Percentiles rank a stretch among this genome's conserved stretches.
Evolutionary conservation across 345 rosid genomes (phyloP).

Genomic region (Hibiscus tridactylites): DNA sequence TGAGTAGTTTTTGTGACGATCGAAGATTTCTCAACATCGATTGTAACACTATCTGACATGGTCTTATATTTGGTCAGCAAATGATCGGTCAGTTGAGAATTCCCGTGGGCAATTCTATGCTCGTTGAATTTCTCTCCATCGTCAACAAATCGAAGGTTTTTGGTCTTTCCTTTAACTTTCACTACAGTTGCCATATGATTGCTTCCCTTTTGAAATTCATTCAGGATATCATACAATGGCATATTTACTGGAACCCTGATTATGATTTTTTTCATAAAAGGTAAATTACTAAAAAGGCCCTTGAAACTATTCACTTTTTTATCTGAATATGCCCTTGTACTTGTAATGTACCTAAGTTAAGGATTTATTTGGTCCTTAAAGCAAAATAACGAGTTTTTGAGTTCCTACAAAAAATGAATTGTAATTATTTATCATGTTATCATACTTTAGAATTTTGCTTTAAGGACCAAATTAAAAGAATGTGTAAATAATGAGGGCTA

Average conservation of each 20-base stretch:
- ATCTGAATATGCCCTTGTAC: no score
- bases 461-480: no score
- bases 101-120: conserved; percentile 16
- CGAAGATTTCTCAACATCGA: conserved; percentile 40
- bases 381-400: no score
- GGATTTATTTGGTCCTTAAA: no score
- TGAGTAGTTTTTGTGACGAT: conserved; percentile 21
- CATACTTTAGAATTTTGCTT: no score
- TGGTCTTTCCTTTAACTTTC: conserved; percentile 37
- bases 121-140: conserved; percentile 27
- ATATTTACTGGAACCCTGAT: conserved; percentile 71
- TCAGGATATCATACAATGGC: conserved; percentile 81
- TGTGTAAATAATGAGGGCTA: no score
- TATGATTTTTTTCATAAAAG: background rate
- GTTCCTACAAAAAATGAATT: no score
- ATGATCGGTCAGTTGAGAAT: conserved; percentile 32
- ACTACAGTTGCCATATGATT: conserved; percentile 90
- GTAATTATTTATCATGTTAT: no score
- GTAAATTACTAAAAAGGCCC: background rate
- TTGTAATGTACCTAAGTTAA: no score
- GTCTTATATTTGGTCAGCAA: conserved; percentile 25
- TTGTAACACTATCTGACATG: conserved; percentile 20
- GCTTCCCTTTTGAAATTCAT: conserved; percentile 83
- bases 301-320: no score
- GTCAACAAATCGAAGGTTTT: conserved; percentile 18